Percentiles rank a stretch among this genome's conserved stretches.
These are phyloP conservation scores for Oidiodendron maius DNA, from an alignment of 495 filamentous ascomycete genomes.

Conservation along the genomic window DNA sequence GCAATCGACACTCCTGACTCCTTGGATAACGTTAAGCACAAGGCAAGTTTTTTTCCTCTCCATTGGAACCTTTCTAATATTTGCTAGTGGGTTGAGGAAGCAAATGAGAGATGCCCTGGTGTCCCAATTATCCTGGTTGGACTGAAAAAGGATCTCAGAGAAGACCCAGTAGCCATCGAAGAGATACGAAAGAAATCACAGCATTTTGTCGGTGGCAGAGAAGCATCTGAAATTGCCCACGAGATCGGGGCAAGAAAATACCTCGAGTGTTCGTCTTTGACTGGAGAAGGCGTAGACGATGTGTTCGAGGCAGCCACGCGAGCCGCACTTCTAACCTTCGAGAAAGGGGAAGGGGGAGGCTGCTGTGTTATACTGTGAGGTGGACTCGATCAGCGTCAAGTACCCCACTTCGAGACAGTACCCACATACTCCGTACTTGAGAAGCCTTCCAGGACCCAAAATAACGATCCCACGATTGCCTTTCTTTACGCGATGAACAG, in stretches of 20 bases:
- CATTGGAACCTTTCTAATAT: not conserved
- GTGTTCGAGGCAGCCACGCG: conserved; percentile 97
- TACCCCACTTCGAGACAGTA: not conserved
- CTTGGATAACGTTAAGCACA: conserved; percentile 96
- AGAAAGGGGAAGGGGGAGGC: conserved; percentile 73
- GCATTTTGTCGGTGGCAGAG: conserved; percentile 73
- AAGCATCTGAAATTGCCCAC: conserved; percentile 73
- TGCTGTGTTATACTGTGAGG: conserved; percentile 91
- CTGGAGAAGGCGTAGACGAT: conserved; percentile 97
- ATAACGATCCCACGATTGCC: conserved; percentile 4
- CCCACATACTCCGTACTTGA: not conserved
- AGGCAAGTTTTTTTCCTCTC: conserved; percentile 49
- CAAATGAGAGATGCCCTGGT: conserved; percentile 84
- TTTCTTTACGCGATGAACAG: conserved; percentile 8
- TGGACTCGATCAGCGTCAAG: not conserved
- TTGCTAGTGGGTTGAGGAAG: conserved; percentile 89
- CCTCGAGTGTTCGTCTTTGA: conserved; percentile 92
- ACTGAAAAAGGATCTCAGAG: conserved; percentile 94
- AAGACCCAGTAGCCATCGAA: conserved; percentile 88
- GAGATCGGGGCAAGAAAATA: conserved; percentile 93
- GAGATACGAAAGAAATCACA: conserved; percentile 96
- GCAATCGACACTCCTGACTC: conserved; percentile 94
- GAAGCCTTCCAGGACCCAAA: not conserved
- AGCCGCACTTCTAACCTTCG: conserved; percentile 87
- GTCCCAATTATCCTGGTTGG: conserved; percentile 97